phyloP scores from a whole-genome alignment of 1,284 basidiomycete species.

The Pseudozyma hubeiensis region DNA sequence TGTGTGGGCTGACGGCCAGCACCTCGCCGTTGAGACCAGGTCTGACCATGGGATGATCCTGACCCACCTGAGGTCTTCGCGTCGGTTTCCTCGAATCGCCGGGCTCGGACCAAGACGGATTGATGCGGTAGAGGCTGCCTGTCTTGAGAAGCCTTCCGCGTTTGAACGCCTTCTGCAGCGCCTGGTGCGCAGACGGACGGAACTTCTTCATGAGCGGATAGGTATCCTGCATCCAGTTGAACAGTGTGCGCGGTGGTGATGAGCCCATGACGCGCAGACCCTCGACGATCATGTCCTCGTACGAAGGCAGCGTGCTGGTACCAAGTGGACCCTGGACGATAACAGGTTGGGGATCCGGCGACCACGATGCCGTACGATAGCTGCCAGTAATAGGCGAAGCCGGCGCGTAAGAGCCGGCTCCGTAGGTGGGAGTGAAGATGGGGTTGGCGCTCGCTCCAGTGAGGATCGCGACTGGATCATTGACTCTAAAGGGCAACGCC shows the following conservation, averaged over 20 bases:
- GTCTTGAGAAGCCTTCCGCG: conserved; percentile 64
- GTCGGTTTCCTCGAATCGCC: conserved; percentile 56
- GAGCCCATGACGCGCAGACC: conserved; percentile 56
- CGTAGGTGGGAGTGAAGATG: conserved; percentile 26
- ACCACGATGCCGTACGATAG: conserved; percentile 24
- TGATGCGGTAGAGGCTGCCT: conserved; percentile 64
- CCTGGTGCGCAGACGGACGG: conserved; percentile 65
- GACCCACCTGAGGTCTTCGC: conserved; percentile 53
- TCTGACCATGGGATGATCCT: conserved; percentile 61
- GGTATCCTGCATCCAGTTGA: conserved; percentile 63
- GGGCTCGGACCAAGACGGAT: conserved; percentile 59
- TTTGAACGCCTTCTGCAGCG: conserved; percentile 65
- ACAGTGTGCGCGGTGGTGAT: conserved; percentile 58
- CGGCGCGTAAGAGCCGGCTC: conserved; percentile 1
- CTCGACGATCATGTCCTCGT: conserved; percentile 65
- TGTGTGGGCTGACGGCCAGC: conserved; percentile 55
- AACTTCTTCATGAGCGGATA: conserved; percentile 67
- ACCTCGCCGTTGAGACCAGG: conserved; percentile 59
- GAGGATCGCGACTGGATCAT: conserved; percentile 44
- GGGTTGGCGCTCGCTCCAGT: conserved; percentile 50
- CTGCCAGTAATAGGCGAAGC: conserved; percentile 1
- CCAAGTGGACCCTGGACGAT: conserved; percentile 50
- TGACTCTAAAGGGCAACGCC: conserved; percentile 1
- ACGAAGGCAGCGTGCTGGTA: conserved; percentile 60
- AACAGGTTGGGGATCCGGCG: conserved; percentile 38